Evolutionary conservation across 352 stramenopile genomes (phyloP), one percentile per base, ranked within the genome.

Genomic region (Phytophthora pluvialis): DNA sequence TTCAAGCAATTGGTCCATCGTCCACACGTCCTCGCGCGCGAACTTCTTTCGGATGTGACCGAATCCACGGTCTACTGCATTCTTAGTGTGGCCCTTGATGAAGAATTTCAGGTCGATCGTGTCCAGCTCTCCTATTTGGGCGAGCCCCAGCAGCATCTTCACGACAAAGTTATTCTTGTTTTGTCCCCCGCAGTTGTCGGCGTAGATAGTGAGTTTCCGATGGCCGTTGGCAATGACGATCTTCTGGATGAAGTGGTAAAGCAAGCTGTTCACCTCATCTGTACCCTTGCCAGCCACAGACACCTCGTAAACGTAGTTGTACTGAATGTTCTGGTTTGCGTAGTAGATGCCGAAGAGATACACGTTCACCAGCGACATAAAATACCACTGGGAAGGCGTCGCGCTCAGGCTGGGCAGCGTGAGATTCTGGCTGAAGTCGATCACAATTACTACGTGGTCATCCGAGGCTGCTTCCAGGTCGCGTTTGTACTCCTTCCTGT

Each of bases 341-440:
- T 46, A 44, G 50, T 65, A 58, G 15, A 67, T 52, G 1, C 62
- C 46, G 11, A 75, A 75, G 1, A 51, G 1, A 38, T 51, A 15
- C 12, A 75, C 29, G 29, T 48, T 64, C 0, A 66, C 47, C 0
- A 75, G 43, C 15, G 57, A 69, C 4, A 60, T 4, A 18, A 72
- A 67, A 33, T 69, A 72, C 52, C 46, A 76, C 7, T 44, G 38
- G 3, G 38, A 44, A 1, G 38, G 15, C 15, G 38, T 26, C 53
- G 42, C 3, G 42, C 51, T 15, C 7, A 57, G 25, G 16, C 44
- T 63, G 7, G 59, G 55, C 7, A 74, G 15, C 3, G 54, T 63
- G 13, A 74, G 13, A 8, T 74, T 70, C n/a, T 74, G 66, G 6
- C 28, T 49, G 39, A 47, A 67, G 33, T 70, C 38, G 16, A 74